Base-by-base conservation (phyloP, 305 asterid genomes). In the Fraxinus xanthoxyloides region DNA sequence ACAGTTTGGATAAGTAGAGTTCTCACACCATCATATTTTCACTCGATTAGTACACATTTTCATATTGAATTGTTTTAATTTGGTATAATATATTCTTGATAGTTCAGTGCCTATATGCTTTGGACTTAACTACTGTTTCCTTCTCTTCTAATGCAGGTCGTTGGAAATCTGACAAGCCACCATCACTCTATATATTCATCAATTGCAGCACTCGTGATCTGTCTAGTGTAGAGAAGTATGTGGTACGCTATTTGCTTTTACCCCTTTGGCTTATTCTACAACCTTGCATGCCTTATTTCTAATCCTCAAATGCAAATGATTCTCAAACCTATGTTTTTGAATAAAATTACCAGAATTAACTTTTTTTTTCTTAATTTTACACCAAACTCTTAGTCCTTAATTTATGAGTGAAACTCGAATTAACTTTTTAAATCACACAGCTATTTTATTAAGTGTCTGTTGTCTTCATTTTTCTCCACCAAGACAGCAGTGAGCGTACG, bases 141-240 rank as follows among this genome's bases (percentile, higher is more conserved):
- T 82, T 79, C 17, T 36, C 77, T 85, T 79, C 56, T 80, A 38
- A 77, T 82, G 89, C 94, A 96, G 99, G 78, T 83, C 94, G 98
- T 81, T 96, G 99, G 99, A 80, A 91, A 87, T 86, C 98, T 23
- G 95, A 93, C 81, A 88, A 76, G 81, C 95, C 97, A 32, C 98
- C 99, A 24, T 88, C 97, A 77, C 90, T 96, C 21, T 93, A 92
- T 81, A 87, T 96, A 70, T 94, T 96, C 91, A 91, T 96, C 88
- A 91, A 87, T 86, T 91, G 92, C 88, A 96, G 99, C 92, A 90
- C 98, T 3, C 91, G 91, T 2, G 99, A 96, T 85, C 91, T 96
- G 78, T 81, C 98, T 74, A 81, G 67, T 70, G 88, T 96, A 83
- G 98, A 96, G 97, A 91, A 91, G 94, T 96, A 92, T 78, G 92